A percentile compares a stretch with the other conserved stretches of the same genome.
Conservation (phyloP, 192 early-diverging fungal species). For the Coemansia sp. region DNA sequence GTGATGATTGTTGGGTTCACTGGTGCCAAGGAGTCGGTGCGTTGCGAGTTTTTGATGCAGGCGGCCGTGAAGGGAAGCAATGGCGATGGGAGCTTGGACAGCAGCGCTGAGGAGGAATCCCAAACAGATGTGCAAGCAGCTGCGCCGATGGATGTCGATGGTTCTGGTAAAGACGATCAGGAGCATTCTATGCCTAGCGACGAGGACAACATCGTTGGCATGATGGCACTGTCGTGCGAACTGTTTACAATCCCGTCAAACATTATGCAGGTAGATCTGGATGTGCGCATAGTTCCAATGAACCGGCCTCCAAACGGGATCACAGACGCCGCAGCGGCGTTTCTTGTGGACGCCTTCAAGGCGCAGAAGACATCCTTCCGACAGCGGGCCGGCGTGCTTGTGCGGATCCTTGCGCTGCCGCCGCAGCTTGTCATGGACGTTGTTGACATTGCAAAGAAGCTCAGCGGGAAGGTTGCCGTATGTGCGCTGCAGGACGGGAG, state of each 20-base stretch:
- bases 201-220: slow-evolving; percentile 3
- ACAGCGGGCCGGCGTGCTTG: slow-evolving; percentile 38
- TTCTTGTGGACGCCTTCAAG: slow-evolving; percentile 30
- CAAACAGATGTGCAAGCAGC: background rate
- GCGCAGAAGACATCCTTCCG: slow-evolving; percentile 24
- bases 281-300: slow-evolving; percentile 49
- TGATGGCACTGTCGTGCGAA: slow-evolving; percentile 22
- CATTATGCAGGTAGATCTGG: slow-evolving; percentile 40
- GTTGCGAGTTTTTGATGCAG: slow-evolving; percentile 49
- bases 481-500: slow-evolving; percentile 22
- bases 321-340: slow-evolving; percentile 33
- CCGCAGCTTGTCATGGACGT: slow-evolving; percentile 49
- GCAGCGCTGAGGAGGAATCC: background rate
- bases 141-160: slow-evolving; percentile 17
- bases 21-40: slow-evolving; percentile 37
- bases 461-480: slow-evolving; percentile 16
- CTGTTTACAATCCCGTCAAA: slow-evolving; percentile 27
- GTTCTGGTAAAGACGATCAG: background rate
- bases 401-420: slow-evolving; percentile 42
- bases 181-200: background rate
- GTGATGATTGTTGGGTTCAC: slow-evolving; percentile 53
- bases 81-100: background rate
- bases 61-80: slow-evolving; percentile 21
- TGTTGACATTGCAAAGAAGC: slow-evolving; percentile 28
- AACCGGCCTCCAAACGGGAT: slow-evolving; percentile 48